Base-by-base conservation (phyloP, 2,329 filamentous ascomycete genomes). In the Talaromyces sp. region DNA sequence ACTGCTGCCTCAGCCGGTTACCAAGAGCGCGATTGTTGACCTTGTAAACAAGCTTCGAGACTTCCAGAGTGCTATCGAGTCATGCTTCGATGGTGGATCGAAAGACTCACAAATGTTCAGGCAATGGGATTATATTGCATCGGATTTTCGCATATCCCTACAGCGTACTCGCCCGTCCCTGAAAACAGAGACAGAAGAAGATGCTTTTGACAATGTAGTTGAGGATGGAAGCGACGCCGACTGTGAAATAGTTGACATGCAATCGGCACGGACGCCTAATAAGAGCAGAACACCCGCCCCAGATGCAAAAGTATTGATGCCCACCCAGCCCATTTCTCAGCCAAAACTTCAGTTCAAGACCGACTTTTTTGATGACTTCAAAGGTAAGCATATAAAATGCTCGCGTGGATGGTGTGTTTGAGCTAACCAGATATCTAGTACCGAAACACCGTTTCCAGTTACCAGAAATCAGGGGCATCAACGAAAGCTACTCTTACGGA, bases 1-100 rank as follows among this genome's bases (percentile, higher is more conserved):
- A 0, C 75, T 74, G 0, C 80, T 93, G 0, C 89, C 89, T 0
- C 87, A 90, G 41, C 82, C 90, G 0, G 88, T 89, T 0, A 74
- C 74, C 0, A 74, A 78, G 0, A 90, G 91, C 50, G 83, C 91
- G 0, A 82, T 86, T n/a, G 78, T 86, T 0, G 84, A 86, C 10
- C 81, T 96, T 21, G 81, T 82, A 1, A n/a, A 46, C 21, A 83
- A 85, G 11, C 70, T 93, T 0, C 77, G 79, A 13, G 76, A 76
- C 0, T 87, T 93, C 62, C 81, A 83, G 0, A 74, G 78, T 0
- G 69, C 78, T 0, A 78, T 91, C 0, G 78, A 81, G 4, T 74
- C 77, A 0, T 77, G 86, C 0, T 74, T 90, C 6, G 77, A 82
- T 21, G 81, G 85, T 8, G 80, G 81, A 0, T 70, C 70, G 1